Evolutionary conservation across 2,329 filamentous ascomycete genomes (phyloP).

Genomic region (Drechmeria coniospora): DNA sequence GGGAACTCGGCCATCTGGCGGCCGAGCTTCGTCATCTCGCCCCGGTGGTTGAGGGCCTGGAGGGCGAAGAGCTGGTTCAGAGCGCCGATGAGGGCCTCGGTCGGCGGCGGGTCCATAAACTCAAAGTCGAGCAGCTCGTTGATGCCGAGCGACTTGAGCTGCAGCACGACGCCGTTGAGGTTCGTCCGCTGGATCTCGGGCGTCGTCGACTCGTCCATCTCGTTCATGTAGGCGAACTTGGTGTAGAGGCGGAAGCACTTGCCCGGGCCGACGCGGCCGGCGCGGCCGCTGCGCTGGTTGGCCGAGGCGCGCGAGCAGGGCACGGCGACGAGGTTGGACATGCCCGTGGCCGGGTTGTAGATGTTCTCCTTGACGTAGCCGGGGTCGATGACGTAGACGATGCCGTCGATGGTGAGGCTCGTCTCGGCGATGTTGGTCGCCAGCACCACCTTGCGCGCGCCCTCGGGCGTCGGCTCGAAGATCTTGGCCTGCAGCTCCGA

Average conservation of each 20-base stretch:
- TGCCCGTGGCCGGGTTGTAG: slow-evolving; percentile 80
- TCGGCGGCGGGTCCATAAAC: slow-evolving; percentile 86
- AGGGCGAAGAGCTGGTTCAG: slow-evolving; percentile 85
- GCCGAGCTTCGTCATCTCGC: slow-evolving; percentile 78
- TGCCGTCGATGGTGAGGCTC: slow-evolving; percentile 86
- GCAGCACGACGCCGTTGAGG: slow-evolving; percentile 66
- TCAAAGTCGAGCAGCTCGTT: slow-evolving; percentile 88
- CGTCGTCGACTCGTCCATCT: slow-evolving; percentile 81
- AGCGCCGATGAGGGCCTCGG: slow-evolving; percentile 75
- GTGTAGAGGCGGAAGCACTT: slow-evolving; percentile 92
- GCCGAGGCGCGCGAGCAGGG: slow-evolving; percentile 85
- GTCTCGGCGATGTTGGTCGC: slow-evolving; percentile 98
- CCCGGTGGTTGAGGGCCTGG: slow-evolving; percentile 75
- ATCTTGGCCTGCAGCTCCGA: slow-evolving; percentile 86
- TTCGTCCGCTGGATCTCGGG: slow-evolving; percentile 90
- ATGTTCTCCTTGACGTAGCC: slow-evolving; percentile 93
- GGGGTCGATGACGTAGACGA: slow-evolving; percentile 89
- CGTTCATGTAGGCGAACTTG: slow-evolving; percentile 85
- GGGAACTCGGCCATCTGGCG: slow-evolving; percentile 94
- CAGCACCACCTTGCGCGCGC: slow-evolving; percentile 77
- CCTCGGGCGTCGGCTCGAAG: slow-evolving; percentile 80
- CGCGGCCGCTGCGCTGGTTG: slow-evolving; percentile 83
- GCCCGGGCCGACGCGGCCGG: slow-evolving; percentile 79
- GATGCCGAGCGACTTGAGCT: slow-evolving; percentile 80
- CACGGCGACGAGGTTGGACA: slow-evolving; percentile 82